These are phyloP conservation scores for Jacaranda mimosifolia DNA, from an alignment of 257 asterid species.

Conservation along the genomic window DNA sequence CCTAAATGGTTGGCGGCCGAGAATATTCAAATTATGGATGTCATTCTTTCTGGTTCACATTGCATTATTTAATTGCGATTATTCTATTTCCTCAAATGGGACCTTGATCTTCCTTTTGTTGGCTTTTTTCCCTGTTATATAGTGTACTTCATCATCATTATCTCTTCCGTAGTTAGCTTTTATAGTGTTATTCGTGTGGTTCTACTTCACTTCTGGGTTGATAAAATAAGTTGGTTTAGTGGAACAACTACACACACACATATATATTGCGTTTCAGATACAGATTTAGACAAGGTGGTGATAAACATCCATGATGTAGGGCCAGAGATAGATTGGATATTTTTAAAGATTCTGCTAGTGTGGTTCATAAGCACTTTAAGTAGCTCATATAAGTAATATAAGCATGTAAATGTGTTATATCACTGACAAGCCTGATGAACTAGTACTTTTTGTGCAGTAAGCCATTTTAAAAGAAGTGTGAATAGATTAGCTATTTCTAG, in stretches of 20 bases:
- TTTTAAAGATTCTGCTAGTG: not conserved
- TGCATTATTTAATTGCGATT: not conserved
- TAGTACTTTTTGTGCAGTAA: not conserved
- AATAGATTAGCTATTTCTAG: not conserved
- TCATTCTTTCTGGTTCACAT: not conserved
- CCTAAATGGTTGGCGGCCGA: not conserved
- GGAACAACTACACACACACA: not conserved
- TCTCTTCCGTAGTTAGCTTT: not conserved
- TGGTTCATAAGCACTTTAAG: not conserved
- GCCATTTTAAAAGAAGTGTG: not conserved
- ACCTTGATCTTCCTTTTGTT: not conserved
- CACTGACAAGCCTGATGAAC: not conserved
- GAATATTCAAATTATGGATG: not conserved
- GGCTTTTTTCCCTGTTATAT: not conserved
- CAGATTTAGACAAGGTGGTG: not conserved
- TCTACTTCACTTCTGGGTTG: not conserved
- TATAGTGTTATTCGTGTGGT: not conserved
- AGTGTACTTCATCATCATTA: not conserved
- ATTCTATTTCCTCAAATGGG: not conserved
- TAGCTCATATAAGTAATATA: not conserved
- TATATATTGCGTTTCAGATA: not conserved
- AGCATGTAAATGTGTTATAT: not conserved
- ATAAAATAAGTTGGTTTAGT: not conserved
- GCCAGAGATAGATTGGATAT: not conserved
- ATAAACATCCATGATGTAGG: not conserved